These are phyloP conservation scores for Stemphylium vesicarium DNA, from an alignment of 2,329 filamentous ascomycete genomes.

Conservation along the genomic window DNA sequence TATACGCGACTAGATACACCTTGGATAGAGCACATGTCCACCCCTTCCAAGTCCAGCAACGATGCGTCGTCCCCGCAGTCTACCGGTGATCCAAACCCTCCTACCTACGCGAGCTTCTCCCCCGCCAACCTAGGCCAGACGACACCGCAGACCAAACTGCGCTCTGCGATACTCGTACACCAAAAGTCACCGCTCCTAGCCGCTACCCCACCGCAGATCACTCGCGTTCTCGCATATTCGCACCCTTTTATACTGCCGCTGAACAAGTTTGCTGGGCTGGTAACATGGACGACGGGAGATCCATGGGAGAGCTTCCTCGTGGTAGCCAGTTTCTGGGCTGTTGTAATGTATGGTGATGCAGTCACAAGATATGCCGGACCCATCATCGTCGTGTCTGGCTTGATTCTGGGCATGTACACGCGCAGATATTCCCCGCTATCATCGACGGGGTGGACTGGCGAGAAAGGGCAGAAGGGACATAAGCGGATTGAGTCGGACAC, in stretches of 20 bases:
- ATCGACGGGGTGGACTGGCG: slow-evolving; percentile 77
- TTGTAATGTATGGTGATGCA: slow-evolving; percentile 83
- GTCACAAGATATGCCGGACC: slow-evolving; percentile 84
- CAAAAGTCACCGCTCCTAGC: slow-evolving; percentile 94
- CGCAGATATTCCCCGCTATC: slow-evolving; percentile 88
- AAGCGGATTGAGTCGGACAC: slow-evolving; percentile 62
- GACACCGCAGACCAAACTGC: slow-evolving; percentile 73
- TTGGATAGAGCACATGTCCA: slow-evolving; percentile 52
- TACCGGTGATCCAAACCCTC: slow-evolving; percentile 58
- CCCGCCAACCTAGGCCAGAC: slow-evolving; percentile 77
- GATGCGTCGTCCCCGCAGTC: slow-evolving; percentile 48
- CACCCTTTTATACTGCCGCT: slow-evolving; percentile 91
- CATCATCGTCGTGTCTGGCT: slow-evolving; percentile 74
- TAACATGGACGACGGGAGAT: slow-evolving; percentile 94
- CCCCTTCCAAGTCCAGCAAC: slow-evolving; percentile 43
- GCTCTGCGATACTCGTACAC: slow-evolving; percentile 92
- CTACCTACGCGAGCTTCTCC: slow-evolving; percentile 89
- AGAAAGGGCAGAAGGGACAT: slow-evolving; percentile 62
- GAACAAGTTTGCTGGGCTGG: slow-evolving; percentile 80
- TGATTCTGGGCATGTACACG: slow-evolving; percentile 93
- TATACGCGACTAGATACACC: slow-evolving; percentile 46
- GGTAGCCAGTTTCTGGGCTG: slow-evolving; percentile 82
- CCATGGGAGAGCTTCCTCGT: slow-evolving; percentile 97
- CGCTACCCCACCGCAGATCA: slow-evolving; percentile 93
- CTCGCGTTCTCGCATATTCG: slow-evolving; percentile 90